A percentile compares a stretch with the other conserved stretches of the same genome.
Evolutionary conservation across 176 grass and related monocot genomes (phyloP).

Genomic region (Oropetium thomaeum): DNA sequence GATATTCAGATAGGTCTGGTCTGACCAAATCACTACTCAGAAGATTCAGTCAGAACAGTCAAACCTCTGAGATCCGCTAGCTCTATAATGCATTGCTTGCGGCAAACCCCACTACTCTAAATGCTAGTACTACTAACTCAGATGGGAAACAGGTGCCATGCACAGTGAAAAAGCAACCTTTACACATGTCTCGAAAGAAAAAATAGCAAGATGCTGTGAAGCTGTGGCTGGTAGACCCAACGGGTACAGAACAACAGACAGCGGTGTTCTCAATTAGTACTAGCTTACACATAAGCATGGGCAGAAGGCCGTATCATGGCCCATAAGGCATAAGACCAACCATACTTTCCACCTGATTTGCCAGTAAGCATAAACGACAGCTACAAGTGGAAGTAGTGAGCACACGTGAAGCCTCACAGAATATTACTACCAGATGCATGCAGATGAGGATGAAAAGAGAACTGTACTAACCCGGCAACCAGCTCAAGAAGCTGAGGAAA

Average conservation of each 20-base stretch:
- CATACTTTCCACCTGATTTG: slow-evolving; percentile 10
- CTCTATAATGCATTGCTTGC: background rate
- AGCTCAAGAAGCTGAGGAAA: slow-evolving; percentile 96
- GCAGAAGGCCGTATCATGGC: slow-evolving; percentile 11
- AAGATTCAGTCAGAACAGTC: slow-evolving; percentile 34
- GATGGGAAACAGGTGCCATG: slow-evolving; percentile 16
- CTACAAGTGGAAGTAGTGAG: slow-evolving; percentile 22
- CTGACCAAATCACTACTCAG: slow-evolving; percentile 35
- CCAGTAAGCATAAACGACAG: slow-evolving; percentile 28
- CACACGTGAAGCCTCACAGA: slow-evolving; percentile 43
- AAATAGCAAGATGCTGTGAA: slow-evolving; percentile 4
- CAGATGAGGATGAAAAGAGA: slow-evolving; percentile 17
- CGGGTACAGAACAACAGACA: slow-evolving; percentile 32
- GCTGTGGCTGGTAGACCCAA: background rate
- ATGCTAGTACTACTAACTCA: slow-evolving; percentile 9
- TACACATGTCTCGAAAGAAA: slow-evolving; percentile 12
- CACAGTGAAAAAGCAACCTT: slow-evolving; percentile 19
- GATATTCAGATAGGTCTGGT: slow-evolving; percentile 18
- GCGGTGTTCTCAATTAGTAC: slow-evolving; percentile 11
- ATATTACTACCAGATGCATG: slow-evolving; percentile 23
- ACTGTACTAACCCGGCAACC: slow-evolving; percentile 69
- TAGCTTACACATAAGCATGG: slow-evolving; percentile 31
- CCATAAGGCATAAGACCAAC: slow-evolving; percentile 27
- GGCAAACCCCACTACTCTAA: slow-evolving; percentile 20
- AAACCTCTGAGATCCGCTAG: slow-evolving; percentile 26